phyloP scores from a whole-genome alignment of 2,329 filamentous ascomycete genomes.

The Botrytis pseudocinerea region DNA sequence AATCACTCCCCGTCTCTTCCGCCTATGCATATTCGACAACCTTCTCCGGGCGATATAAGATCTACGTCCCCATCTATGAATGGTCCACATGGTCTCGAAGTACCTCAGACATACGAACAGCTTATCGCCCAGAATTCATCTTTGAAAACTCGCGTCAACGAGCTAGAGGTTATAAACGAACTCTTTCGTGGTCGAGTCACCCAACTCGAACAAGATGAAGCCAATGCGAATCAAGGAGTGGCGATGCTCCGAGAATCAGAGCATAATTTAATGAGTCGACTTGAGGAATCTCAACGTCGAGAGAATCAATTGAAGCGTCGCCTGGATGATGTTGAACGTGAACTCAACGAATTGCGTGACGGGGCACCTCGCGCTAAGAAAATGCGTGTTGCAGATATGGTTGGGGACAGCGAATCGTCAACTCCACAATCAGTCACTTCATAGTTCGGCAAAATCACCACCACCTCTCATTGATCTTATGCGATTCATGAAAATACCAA shows the following conservation, averaged over 20 bases:
- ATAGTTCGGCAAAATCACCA: slow-evolving; percentile 26
- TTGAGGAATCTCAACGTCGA: slow-evolving; percentile 75
- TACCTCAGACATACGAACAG: slow-evolving; percentile 76
- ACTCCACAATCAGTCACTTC: slow-evolving; percentile 37
- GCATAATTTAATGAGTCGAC: slow-evolving; percentile 57
- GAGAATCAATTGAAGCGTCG: slow-evolving; percentile 81
- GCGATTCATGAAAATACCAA: slow-evolving; percentile 20
- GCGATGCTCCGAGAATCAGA: slow-evolving; percentile 58
- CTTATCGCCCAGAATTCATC: slow-evolving; percentile 78
- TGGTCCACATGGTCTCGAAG: slow-evolving; percentile 63
- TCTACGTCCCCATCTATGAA: slow-evolving; percentile 51
- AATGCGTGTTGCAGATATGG: slow-evolving; percentile 54
- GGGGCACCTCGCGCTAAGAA: slow-evolving; percentile 54
- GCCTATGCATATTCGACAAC: slow-evolving; percentile 53
- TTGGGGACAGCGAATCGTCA: slow-evolving; percentile 41
- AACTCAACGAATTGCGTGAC: slow-evolving; percentile 45
- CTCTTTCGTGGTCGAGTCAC: slow-evolving; percentile 73
- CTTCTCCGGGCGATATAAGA: slow-evolving; percentile 54
- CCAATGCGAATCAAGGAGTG: slow-evolving; percentile 61
- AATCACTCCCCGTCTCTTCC: slow-evolving; percentile 56
- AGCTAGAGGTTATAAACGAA: slow-evolving; percentile 92
- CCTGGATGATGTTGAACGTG: slow-evolving; percentile 72
- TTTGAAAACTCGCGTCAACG: slow-evolving; percentile 91
- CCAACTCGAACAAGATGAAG: slow-evolving; percentile 76
- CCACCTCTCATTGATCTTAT: slow-evolving; percentile 10